Conservation (phyloP, 345 rosid genomes). For the Murraya paniculata region DNA sequence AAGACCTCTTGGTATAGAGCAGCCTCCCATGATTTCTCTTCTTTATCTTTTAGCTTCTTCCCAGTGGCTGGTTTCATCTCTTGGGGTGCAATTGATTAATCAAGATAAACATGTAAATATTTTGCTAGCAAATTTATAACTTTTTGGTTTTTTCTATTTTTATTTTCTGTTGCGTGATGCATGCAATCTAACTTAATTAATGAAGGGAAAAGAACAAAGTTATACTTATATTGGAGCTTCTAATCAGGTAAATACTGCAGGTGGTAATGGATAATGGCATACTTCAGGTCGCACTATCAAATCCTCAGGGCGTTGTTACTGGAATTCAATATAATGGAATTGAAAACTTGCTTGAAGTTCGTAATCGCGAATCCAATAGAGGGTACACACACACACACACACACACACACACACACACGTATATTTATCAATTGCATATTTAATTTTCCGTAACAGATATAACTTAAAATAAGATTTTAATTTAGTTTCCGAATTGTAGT, state of each 20-base stretch:
- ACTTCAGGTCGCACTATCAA: constrained; percentile 60
- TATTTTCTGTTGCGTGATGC: neutral
- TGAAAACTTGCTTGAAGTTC: constrained; percentile 79
- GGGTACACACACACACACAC: constrained; percentile 38
- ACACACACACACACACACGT: neutral
- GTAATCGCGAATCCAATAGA: constrained; percentile 63
- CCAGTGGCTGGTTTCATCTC: neutral
- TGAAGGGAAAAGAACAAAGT: neutral
- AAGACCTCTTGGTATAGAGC: neutral
- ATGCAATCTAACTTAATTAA: neutral
- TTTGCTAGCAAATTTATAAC: neutral
- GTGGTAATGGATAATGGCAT: constrained; percentile 78
- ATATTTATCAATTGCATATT: neutral
- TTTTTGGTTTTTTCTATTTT: neutral
- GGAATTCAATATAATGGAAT: constrained; percentile 62
- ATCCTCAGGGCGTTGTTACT: constrained; percentile 71
- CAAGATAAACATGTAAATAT: constrained; percentile 12
- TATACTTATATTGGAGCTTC: neutral
- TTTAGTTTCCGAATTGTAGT: constrained; percentile 20
- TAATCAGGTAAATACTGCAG: constrained; percentile 27
- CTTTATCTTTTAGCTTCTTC: neutral
- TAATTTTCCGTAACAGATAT: no score
- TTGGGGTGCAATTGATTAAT: constrained; percentile 7
- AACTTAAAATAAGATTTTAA: neutral
- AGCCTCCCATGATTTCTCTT: neutral